Percentiles rank a stretch among this genome's conserved stretches.
phyloP scores from a whole-genome alignment of 2,329 filamentous ascomycete species.

The Ophiocordyceps camponoti-leonardi region DNA sequence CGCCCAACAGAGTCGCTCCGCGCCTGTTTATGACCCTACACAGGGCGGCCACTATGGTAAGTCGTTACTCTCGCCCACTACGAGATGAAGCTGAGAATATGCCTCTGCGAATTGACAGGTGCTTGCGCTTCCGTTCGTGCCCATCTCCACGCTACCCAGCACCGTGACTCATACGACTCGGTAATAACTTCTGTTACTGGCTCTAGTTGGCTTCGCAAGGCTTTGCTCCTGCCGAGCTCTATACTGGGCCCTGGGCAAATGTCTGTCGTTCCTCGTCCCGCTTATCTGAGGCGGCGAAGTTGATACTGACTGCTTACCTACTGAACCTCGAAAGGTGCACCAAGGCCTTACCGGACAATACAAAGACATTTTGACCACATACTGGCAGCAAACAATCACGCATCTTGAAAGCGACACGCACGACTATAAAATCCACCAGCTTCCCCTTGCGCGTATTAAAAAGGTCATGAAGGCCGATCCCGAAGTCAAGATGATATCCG shows the following conservation, averaged over 20 bases:
- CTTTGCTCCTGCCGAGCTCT: slow-evolving; percentile 82
- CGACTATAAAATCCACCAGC: slow-evolving; percentile 95
- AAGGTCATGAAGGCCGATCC: slow-evolving; percentile 99
- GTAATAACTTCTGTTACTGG: slow-evolving; percentile 8
- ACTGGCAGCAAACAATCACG: slow-evolving; percentile 97
- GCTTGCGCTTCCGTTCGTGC: slow-evolving; percentile 28
- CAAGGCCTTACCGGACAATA: slow-evolving; percentile 86
- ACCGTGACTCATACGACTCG: background rate
- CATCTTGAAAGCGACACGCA: slow-evolving; percentile 89
- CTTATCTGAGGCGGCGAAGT: background rate
- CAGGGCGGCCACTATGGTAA: slow-evolving; percentile 67
- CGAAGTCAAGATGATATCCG: slow-evolving; percentile 99
- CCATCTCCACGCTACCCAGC: too few species aligned
- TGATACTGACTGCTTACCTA: background rate
- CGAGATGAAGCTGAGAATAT: background rate
- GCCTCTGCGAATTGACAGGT: slow-evolving; percentile 12
- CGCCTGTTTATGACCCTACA: slow-evolving; percentile 53
- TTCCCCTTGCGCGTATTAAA: slow-evolving; percentile 95
- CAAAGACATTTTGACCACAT: slow-evolving; percentile 93
- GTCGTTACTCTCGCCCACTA: slow-evolving; percentile 7
- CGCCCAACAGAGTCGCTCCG: slow-evolving; percentile 36
- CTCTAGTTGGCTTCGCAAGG: slow-evolving; percentile 68
- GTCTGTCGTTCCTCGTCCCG: slow-evolving; percentile 30
- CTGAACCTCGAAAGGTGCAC: slow-evolving; percentile 51
- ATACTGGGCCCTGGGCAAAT: slow-evolving; percentile 90